A percentile compares a stretch with the other conserved stretches of the same genome.
Evolutionary conservation across 768 basidiomycete genomes (phyloP).

Genomic region (Auriscalpium vulgare): DNA sequence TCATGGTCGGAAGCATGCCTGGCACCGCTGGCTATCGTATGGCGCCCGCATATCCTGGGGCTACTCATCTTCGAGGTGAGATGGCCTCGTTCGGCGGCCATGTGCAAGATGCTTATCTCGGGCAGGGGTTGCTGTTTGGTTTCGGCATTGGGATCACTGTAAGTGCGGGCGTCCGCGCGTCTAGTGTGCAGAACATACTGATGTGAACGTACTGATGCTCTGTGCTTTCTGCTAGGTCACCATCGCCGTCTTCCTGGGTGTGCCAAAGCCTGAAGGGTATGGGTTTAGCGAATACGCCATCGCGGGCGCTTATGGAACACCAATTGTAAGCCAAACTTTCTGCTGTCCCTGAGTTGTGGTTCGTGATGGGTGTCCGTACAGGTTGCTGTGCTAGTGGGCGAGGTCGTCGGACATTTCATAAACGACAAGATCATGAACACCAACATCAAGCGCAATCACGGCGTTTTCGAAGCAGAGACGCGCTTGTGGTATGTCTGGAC

Average conservation of each 20-base stretch:
- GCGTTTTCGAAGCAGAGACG: constrained; percentile 45
- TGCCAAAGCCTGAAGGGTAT: constrained; percentile 43
- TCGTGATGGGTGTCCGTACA: constrained; percentile 8
- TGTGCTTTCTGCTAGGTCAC: constrained; percentile 37
- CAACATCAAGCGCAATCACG: constrained; percentile 35
- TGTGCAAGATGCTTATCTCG: too few species aligned
- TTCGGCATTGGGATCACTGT: constrained; percentile 58
- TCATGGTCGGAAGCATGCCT: constrained; percentile 40
- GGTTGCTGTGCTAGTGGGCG: constrained; percentile 42
- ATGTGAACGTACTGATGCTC: neutral
- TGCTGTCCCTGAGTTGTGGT: neutral
- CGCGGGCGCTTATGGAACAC: constrained; percentile 45
- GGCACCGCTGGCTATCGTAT: constrained; percentile 43
- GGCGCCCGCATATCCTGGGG: constrained; percentile 53
- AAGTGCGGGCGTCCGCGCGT: constrained; percentile 3
- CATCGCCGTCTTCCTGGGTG: constrained; percentile 53
- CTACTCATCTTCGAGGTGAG: constrained; percentile 47
- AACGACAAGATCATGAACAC: constrained; percentile 41
- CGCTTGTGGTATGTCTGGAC: constrained; percentile 43
- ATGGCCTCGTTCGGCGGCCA: neutral
- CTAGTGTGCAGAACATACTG: neutral
- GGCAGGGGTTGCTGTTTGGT: constrained; percentile 47
- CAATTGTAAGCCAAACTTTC: constrained; percentile 31
- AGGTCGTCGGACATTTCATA: constrained; percentile 38
- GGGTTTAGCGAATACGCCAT: constrained; percentile 41